Percentiles rank a stretch among this genome's conserved stretches.
phyloP scores from a whole-genome alignment of 768 basidiomycete genomes.

The Russula ochroleuca region DNA sequence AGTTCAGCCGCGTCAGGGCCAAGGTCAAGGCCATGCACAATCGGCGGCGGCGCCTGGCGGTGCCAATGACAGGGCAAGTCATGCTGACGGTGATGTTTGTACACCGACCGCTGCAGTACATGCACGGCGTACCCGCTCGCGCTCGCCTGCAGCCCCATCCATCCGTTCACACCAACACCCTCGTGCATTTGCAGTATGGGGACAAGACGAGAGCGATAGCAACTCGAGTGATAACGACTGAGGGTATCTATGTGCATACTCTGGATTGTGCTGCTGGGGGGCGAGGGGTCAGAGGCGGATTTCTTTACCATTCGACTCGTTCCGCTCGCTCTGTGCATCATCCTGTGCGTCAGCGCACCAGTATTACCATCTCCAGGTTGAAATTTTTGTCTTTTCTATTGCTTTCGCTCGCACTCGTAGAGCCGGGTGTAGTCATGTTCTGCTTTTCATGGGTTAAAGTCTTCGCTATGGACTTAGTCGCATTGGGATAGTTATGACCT shows the following conservation, averaged over 20 bases:
- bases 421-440: background rate
- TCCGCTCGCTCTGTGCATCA: background rate
- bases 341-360: background rate
- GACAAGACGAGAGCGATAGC: conserved; percentile 85
- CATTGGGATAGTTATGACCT: background rate
- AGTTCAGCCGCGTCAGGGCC: background rate
- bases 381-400: background rate
- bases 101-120: conserved; percentile 26
- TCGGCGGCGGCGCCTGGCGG: conserved; percentile 1
- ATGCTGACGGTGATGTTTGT: background rate
- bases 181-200: conserved; percentile 78
- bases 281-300: background rate
- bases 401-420: background rate
- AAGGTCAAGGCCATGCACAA: conserved; percentile 23
- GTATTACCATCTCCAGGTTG: background rate
- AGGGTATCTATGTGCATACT: conserved; percentile 8
- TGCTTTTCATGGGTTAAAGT: background rate
- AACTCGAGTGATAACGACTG: conserved; percentile 70
- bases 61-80: background rate
- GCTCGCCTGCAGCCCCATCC: conserved; percentile 28
- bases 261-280: background rate
- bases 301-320: background rate
- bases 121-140: conserved; percentile 30
- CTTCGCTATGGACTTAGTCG: background rate
- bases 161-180: conserved; percentile 36